Conservation (phyloP, 371 early-diverging fungal species). For the Phascolomyces articulosus region DNA sequence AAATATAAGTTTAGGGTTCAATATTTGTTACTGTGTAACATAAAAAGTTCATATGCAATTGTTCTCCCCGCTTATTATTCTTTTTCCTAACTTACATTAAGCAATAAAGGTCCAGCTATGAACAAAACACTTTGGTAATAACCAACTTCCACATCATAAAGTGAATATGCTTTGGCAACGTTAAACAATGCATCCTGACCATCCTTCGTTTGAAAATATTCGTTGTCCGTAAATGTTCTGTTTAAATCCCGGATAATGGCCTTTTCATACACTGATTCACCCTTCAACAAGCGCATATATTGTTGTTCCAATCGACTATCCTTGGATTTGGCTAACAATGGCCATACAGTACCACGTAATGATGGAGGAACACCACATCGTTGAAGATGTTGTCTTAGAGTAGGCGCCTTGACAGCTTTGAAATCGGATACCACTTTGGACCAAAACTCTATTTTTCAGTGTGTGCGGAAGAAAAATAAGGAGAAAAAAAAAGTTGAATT, state of each 20-base stretch:
- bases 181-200: slow-evolving; percentile 90
- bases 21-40: neutral
- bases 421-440: slow-evolving; percentile 87
- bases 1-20: neutral
- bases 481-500: neutral
- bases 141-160: slow-evolving; percentile 92
- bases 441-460: slow-evolving; percentile 94
- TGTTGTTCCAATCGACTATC: slow-evolving; percentile 63
- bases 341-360: slow-evolving; percentile 94
- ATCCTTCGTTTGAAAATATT: slow-evolving; percentile 75
- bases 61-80: no score
- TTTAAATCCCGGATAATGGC: slow-evolving; percentile 85
- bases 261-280: slow-evolving; percentile 82
- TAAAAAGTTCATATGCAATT: no score
- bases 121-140: slow-evolving; percentile 94
- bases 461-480: neutral
- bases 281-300: slow-evolving; percentile 69
- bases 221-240: slow-evolving; percentile 84
- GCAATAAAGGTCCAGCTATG: slow-evolving; percentile 85
- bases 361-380: slow-evolving; percentile 81
- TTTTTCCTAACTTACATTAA: slow-evolving; percentile 70
- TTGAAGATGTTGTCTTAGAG: slow-evolving; percentile 73
- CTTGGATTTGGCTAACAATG: slow-evolving; percentile 74
- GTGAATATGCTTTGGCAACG: slow-evolving; percentile 88
- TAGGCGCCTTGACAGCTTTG: slow-evolving; percentile 58